phyloP scores from a whole-genome alignment of 768 basidiomycete genomes.

The Botryobasidium botryosum region DNA sequence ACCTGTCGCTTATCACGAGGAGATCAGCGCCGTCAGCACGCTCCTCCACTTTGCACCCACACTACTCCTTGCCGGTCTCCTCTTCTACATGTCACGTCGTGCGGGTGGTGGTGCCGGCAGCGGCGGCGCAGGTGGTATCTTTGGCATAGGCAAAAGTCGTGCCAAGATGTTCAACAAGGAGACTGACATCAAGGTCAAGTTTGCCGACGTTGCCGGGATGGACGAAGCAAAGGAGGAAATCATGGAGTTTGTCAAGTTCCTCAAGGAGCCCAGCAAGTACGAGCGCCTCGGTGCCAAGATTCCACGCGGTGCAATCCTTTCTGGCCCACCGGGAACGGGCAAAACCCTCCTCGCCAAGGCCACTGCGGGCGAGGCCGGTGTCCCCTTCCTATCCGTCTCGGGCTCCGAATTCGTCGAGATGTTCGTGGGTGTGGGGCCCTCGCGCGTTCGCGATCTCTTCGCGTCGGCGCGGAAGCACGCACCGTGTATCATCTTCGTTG shows the following conservation, averaged over 20 bases:
- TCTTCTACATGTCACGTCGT: conserved; percentile 72
- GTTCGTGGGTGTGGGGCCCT: conserved; percentile 99
- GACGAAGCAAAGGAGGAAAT: conserved; percentile 99
- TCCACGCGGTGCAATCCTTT: conserved; percentile 85
- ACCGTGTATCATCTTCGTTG: conserved; percentile 96
- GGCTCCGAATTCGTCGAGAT: conserved; percentile 99
- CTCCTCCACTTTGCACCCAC: conserved; percentile 91
- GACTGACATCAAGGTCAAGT: conserved; percentile 80
- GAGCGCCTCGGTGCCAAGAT: conserved; percentile 97
- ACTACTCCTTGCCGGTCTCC: conserved; percentile 71
- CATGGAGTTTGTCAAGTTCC: conserved; percentile 98
- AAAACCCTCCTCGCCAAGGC: conserved; percentile 97
- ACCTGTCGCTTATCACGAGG: conserved; percentile 92
- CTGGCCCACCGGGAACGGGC: conserved; percentile 93
- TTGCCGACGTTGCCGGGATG: conserved; percentile 97
- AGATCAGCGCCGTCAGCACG: conserved; percentile 69
- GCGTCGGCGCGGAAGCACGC: conserved; percentile 95
- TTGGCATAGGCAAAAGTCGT: conserved; percentile 89
- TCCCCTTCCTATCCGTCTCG: conserved; percentile 96
- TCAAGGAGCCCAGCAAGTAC: conserved; percentile 89
- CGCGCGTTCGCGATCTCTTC: conserved; percentile 92
- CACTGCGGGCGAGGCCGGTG: conserved; percentile 92
- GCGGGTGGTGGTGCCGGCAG: conserved; percentile 42
- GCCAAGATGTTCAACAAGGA: conserved; percentile 97
- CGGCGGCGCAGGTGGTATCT: conserved; percentile 67